Evolutionary conservation across 768 basidiomycete species (phyloP).

Genomic region (Tricholoma sp.): DNA sequence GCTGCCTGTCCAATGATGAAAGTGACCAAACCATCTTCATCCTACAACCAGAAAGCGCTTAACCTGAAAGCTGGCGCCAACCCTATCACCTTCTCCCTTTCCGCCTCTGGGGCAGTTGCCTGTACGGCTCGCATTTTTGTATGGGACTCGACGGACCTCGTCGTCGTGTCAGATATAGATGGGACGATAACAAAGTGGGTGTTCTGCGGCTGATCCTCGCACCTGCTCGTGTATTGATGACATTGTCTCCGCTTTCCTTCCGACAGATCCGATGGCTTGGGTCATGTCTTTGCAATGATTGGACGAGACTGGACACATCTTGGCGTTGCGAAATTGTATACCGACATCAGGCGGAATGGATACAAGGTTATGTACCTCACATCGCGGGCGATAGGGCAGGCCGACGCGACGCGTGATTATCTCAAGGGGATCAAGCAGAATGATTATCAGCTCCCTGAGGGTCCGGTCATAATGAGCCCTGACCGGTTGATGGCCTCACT

Average conservation of each 20-base stretch:
- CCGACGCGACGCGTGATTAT: slow-evolving; percentile 94
- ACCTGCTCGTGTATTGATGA: not conserved
- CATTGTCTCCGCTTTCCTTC: not conserved
- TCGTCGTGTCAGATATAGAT: slow-evolving; percentile 97
- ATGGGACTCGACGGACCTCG: slow-evolving; percentile 87
- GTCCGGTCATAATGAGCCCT: slow-evolving; percentile 98
- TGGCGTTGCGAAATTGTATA: slow-evolving; percentile 96
- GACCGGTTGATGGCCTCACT: slow-evolving; percentile 91
- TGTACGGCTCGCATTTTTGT: slow-evolving; percentile 93
- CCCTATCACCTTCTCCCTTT: slow-evolving; percentile 88
- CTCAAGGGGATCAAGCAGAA: slow-evolving; percentile 93
- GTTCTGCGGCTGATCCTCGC: not conserved
- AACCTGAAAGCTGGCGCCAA: slow-evolving; percentile 85
- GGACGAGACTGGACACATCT: slow-evolving; percentile 98
- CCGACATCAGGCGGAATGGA: slow-evolving; percentile 90
- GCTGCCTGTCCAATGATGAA: not conserved
- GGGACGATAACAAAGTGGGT: slow-evolving; percentile 96
- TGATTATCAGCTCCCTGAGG: slow-evolving; percentile 93
- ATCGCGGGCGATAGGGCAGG: slow-evolving; percentile 95
- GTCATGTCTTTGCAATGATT: slow-evolving; percentile 96
- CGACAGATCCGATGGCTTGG: slow-evolving; percentile 85
- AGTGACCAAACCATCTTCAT: not conserved
- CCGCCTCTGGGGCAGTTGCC: slow-evolving; percentile 72
- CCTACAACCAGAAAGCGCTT: slow-evolving; percentile 62
- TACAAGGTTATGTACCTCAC: slow-evolving; percentile 99